phyloP scores from a whole-genome alignment of 2,329 filamentous ascomycete genomes.

The Penicillium italicum region DNA sequence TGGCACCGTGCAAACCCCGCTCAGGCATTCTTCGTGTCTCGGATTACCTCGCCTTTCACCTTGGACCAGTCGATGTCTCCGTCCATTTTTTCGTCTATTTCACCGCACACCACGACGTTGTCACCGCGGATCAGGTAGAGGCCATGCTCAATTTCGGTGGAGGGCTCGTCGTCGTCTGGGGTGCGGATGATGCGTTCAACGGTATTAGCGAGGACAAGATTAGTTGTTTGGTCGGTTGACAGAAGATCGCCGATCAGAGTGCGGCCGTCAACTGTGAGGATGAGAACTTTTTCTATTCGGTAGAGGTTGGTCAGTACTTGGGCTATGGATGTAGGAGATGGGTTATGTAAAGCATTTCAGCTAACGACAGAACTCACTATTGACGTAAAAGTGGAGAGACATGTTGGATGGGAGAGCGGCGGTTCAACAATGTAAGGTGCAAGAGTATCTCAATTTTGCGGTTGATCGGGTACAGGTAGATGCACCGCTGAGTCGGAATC shows the following conservation, averaged over 20 bases:
- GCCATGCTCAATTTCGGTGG: conserved; percentile 75
- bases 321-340: not conserved
- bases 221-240: conserved; percentile 86
- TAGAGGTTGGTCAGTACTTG: conserved; percentile 1
- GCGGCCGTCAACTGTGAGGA: conserved; percentile 88
- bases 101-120: conserved; percentile 84
- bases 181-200: conserved; percentile 87
- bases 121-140: conserved; percentile 91
- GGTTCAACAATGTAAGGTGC: not conserved
- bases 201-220: conserved; percentile 79
- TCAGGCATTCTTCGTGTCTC: conserved; percentile 74
- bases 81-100: conserved; percentile 87
- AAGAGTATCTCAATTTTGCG: not conserved
- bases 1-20: conserved; percentile 1
- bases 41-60: conserved; percentile 79
- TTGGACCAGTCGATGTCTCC: conserved; percentile 87
- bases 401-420: conserved; percentile 33
- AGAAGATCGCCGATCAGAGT: conserved; percentile 78
- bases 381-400: conserved; percentile 54
- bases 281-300: conserved; percentile 75
- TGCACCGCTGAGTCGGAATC: not conserved
- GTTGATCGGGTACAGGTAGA: not conserved
- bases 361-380: conserved; percentile 42
- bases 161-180: conserved; percentile 76
- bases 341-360: not conserved